These are phyloP conservation scores for Perilla frutescens DNA, from an alignment of 257 asterid species.

Conservation along the genomic window DNA sequence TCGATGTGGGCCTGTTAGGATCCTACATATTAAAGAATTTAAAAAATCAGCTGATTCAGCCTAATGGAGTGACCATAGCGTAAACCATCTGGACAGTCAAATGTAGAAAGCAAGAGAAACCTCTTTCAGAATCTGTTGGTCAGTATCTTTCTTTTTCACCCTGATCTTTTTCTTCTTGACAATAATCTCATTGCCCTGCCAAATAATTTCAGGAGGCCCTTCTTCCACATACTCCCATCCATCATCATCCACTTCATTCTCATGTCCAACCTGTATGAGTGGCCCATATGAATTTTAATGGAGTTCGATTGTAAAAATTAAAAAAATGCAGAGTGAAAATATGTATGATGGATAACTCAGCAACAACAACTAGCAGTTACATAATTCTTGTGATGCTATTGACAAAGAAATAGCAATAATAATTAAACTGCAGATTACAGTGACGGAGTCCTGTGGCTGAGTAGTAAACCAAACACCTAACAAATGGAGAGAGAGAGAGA, in stretches of 20 bases:
- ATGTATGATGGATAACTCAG: not conserved
- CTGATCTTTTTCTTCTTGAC: conserved; percentile 85
- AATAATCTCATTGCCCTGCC: conserved; percentile 97
- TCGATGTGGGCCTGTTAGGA: conserved; percentile 84
- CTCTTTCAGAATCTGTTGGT: conserved; percentile 49
- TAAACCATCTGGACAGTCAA: conserved; percentile 13
- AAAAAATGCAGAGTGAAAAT: conserved; percentile 1
- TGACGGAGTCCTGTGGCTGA: not conserved
- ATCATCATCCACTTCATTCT: conserved; percentile 56
- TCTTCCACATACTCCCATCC: conserved; percentile 95
- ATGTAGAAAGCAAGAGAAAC: conserved; percentile 44
- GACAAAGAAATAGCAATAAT: conserved; percentile 19
- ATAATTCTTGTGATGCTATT: conserved; percentile 6
- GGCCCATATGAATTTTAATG: not conserved
- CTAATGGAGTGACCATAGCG: conserved; percentile 7
- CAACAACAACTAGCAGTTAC: conserved; percentile 15
- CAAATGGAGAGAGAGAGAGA: not conserved
- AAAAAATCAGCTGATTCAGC: conserved; percentile 25
- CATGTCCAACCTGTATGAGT: conserved; percentile 52
- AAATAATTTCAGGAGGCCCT: conserved; percentile 95
- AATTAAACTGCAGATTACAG: not conserved
- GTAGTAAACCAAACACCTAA: conserved; percentile 5
- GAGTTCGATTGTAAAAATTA: not conserved
- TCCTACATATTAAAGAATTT: conserved; percentile 55
- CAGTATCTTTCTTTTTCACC: conserved; percentile 69